A percentile compares a stretch with the other conserved stretches of the same genome.
These are phyloP conservation scores for Penicillium corylophilum DNA, from an alignment of 2,329 filamentous ascomycete genomes.

Conservation along the genomic window DNA sequence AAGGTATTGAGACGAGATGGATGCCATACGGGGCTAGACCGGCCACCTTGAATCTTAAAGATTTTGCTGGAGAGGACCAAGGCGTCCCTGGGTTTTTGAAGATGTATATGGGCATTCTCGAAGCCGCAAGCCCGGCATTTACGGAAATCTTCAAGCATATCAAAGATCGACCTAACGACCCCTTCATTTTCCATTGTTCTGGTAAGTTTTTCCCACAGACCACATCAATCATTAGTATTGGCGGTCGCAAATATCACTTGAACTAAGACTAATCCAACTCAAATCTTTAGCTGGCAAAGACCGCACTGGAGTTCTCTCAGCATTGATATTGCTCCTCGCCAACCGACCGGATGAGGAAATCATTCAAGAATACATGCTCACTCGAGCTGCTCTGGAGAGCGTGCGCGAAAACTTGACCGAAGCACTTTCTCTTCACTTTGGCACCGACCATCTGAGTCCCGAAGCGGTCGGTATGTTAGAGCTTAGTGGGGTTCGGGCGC, in stretches of 20 bases:
- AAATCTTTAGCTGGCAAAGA: slow-evolving; percentile 69
- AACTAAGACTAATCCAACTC: not conserved
- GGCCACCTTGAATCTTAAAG: slow-evolving; percentile 17
- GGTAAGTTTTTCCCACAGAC: slow-evolving; percentile 17
- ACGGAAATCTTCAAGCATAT: slow-evolving; percentile 62
- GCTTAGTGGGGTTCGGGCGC: slow-evolving; percentile 24
- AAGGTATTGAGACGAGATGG: slow-evolving; percentile 56
- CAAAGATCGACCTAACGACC: slow-evolving; percentile 44
- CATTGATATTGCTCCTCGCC: slow-evolving; percentile 63
- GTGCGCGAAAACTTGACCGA: slow-evolving; percentile 21
- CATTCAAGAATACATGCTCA: slow-evolving; percentile 62
- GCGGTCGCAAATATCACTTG: not conserved
- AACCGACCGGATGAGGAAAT: slow-evolving; percentile 59
- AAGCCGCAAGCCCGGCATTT: slow-evolving; percentile 60
- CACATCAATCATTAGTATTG: too few species aligned
- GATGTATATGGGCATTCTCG: slow-evolving; percentile 67
- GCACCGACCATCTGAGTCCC: slow-evolving; percentile 16
- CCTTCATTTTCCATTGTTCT: slow-evolving; percentile 66
- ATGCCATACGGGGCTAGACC: slow-evolving; percentile 52
- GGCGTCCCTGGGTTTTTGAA: slow-evolving; percentile 65
- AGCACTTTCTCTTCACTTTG: slow-evolving; percentile 18
- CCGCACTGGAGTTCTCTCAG: slow-evolving; percentile 70
- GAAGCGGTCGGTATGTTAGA: slow-evolving; percentile 26
- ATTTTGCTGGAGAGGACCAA: slow-evolving; percentile 49
- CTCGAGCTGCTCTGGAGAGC: slow-evolving; percentile 26